phyloP scores from a whole-genome alignment of 495 filamentous ascomycete genomes.

The Aspergillus heteromorphus region DNA sequence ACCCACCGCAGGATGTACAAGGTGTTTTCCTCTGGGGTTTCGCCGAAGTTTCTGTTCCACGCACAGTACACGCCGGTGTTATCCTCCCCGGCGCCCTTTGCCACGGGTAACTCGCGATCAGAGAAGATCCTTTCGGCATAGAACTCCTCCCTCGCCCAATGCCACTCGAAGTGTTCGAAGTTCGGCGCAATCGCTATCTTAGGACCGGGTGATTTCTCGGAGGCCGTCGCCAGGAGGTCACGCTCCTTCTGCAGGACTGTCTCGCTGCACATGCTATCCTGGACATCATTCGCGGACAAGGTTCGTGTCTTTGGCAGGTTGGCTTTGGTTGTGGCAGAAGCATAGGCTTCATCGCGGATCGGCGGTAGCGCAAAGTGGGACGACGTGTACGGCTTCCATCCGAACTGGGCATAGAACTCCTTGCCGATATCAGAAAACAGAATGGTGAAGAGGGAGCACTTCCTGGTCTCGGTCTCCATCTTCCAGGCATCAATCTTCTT shows the following conservation, averaged over 20 bases:
- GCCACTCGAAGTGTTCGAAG: conserved; percentile 71
- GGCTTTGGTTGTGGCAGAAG: conserved; percentile 5
- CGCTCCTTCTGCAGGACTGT: conserved; percentile 26
- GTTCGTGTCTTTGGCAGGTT: conserved; percentile 17
- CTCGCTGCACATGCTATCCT: conserved; percentile 31
- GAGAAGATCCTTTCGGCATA: conserved; percentile 51
- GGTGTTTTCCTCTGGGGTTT: conserved; percentile 53
- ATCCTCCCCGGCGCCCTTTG: conserved; percentile 65
- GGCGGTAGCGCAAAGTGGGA: conserved; percentile 63
- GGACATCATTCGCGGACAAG: conserved; percentile 27
- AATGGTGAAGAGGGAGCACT: conserved; percentile 56
- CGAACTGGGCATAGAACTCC: conserved; percentile 75
- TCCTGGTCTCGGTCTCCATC: conserved; percentile 32
- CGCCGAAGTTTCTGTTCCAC: conserved; percentile 73
- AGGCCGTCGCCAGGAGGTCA: conserved; percentile 27
- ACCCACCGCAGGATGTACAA: conserved; percentile 76
- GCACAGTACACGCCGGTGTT: conserved; percentile 62
- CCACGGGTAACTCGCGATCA: conserved; percentile 35
- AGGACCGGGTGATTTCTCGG: conserved; percentile 25
- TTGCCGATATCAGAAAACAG: conserved; percentile 96
- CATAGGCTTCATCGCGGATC: conserved; percentile 19
- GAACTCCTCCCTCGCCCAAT: conserved; percentile 82
- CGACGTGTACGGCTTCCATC: conserved; percentile 72
- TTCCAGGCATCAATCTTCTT: conserved; percentile 49
- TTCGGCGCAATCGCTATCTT: conserved; percentile 68